Base-by-base conservation (phyloP, 257 asterid genomes). In the Penstemon davidsonii region DNA sequence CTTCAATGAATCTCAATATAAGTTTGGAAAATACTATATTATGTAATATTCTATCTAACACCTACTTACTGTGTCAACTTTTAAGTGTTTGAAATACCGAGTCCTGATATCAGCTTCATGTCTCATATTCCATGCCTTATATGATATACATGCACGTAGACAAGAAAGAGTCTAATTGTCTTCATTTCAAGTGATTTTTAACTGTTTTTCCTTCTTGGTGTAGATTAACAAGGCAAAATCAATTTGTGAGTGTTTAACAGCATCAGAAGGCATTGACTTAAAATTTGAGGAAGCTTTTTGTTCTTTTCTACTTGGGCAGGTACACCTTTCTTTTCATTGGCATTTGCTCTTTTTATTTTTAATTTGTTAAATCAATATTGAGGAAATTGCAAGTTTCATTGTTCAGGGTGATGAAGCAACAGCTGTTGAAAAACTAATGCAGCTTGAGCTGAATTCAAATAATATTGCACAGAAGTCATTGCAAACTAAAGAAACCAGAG, bases 231-330 rank as follows among this genome's bases (percentile, higher is more conserved):
- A 86, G 73, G 96, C 92, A 43, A 91, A 86, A 73, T 63, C 78
- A 72, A 88, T 94, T 55, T 87, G 90, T 8, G 99, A 91, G 84
- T 84, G 97, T 78, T 72, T 94, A 66, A 83, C 85, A 69, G 84
- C 95, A 60, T 87, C 99, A 41, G 99, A 94, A 71, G 99, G 96
- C 67, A 74, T 82, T 72, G 96, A 94, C 78, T 72, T 94, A 71
- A 94, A 94, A 81, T 85, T 94, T 68, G 99, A 94, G 84, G 99
- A 94, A 86, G 79, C 91, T 70, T 85, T 91, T 70, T 94, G 97
- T 79, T 85, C 90, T 69, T 88, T 82, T 83, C 97, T 94, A 78
- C 96, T 94, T 69, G 96, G 96, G 74, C 97, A 88, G 96, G 99
- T 94, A 78, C 52, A 74, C 44, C 67, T 62, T 59, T 74, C 55